Conservation (phyloP, 805 yeast genomes). For the Lachancea thermotolerans region DNA sequence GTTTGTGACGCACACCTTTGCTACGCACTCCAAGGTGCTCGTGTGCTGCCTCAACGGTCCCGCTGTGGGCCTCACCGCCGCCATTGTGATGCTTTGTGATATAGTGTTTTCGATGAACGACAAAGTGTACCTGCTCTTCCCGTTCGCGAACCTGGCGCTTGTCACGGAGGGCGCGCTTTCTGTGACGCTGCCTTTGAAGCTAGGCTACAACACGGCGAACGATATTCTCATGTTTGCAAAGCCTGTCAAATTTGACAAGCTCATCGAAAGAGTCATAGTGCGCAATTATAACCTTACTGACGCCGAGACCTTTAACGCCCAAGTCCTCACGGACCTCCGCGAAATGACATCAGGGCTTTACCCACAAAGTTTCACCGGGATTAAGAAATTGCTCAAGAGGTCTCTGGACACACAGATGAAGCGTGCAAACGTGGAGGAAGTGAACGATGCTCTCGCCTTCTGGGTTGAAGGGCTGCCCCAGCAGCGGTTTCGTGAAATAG, state of each 20-base stretch:
- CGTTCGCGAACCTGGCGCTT: conserved; percentile 77
- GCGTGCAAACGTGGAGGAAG: conserved; percentile 57
- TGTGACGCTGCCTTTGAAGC: conserved; percentile 56
- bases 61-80: conserved; percentile 71
- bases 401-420: conserved; percentile 32
- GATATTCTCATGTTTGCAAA: conserved; percentile 67
- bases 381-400: conserved; percentile 35
- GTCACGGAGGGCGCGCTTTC: conserved; percentile 78
- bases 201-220: conserved; percentile 66
- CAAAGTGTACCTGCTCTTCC: conserved; percentile 54
- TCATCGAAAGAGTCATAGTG: conserved; percentile 58
- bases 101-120: conserved; percentile 61
- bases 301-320: conserved; percentile 42
- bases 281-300: conserved; percentile 41
- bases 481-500: conserved; percentile 50
- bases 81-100: conserved; percentile 70
- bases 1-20: conserved; percentile 58
- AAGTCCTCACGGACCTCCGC: conserved; percentile 36
- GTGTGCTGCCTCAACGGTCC: conserved; percentile 82
- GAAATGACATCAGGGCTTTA: conserved; percentile 32
- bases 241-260: conserved; percentile 55
- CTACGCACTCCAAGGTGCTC: conserved; percentile 63
- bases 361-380: conserved; percentile 38
- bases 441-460: conserved; percentile 56
- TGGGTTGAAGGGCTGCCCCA: conserved; percentile 77